Base-by-base conservation (phyloP, 345 rosid species). In the Theobroma cacao region DNA sequence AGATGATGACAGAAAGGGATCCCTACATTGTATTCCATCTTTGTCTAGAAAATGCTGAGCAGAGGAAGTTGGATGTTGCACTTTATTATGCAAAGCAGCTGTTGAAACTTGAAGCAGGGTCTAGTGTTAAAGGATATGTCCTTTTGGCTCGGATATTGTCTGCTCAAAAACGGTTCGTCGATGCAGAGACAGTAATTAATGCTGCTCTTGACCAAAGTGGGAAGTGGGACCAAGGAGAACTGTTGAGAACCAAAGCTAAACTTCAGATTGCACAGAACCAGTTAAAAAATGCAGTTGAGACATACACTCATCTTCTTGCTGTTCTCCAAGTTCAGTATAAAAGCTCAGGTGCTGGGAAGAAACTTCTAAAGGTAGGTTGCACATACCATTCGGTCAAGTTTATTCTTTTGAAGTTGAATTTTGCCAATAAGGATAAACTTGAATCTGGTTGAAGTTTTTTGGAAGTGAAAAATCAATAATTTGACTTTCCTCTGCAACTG, bases 211-310 rank as follows among this genome's bases (percentile, higher is more conserved):
- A 92, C 40, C 91, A 90, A 88, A 90, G 91, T 43, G 92, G 86
- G 68, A 87, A 87, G 75, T 91, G 96, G 96, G 91, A 91, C 52
- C 93, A 91, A 59, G 92, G 87, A 76, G 91, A 87, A 75, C 81
- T 91, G 26, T 78, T 90, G 89, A 82, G 92, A 84, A 91, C 89
- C n/a, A 89, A 85, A 82, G 96, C 96, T 64, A 91, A 86, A 83
- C 88, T 91, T 72, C 92, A 91, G 78, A 79, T 90, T 75, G 93
- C 91, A 10, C 96, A 89, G 80, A 87, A 88, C 69, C 87, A 60
- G 33, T 60, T 89, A 45, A 87, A 82, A 80, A 77, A 59, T 22
- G 91, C 92, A 20, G 83, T 87, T 22, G 84, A 84, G 80, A 89
- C 93, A 0, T 91, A 91, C 45, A 84, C 88, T 67, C 85, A 75